Percentiles rank a stretch among this genome's conserved stretches.
phyloP scores from a whole-genome alignment of 345 rosid genomes.

The Acer campestre region DNA sequence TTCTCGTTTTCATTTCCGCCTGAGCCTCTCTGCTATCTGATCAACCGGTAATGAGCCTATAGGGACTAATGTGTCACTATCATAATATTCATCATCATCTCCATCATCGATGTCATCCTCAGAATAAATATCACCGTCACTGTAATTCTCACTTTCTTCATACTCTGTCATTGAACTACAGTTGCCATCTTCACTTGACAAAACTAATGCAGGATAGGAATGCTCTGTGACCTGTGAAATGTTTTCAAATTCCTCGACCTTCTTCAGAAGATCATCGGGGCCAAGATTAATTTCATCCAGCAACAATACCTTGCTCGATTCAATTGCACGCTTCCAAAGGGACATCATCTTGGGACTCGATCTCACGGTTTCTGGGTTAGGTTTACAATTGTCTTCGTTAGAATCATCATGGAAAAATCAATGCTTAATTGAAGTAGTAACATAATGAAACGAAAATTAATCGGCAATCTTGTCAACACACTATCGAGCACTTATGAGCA shows the following conservation, averaged over 20 bases:
- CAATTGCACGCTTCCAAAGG: constrained; percentile 71
- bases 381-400: constrained; percentile 14
- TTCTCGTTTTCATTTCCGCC: constrained; percentile 19
- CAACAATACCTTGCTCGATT: constrained; percentile 66
- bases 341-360: constrained; percentile 86
- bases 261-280: constrained; percentile 70
- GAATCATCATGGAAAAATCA: background rate
- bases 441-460: background rate
- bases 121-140: constrained; percentile 27
- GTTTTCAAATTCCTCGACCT: constrained; percentile 74
- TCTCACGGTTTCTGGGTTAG: constrained; percentile 31
- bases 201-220: constrained; percentile 64
- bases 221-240: constrained; percentile 74
- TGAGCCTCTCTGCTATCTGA: constrained; percentile 49
- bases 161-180: constrained; percentile 28
- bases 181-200: constrained; percentile 37
- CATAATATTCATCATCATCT: constrained; percentile 26
- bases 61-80: constrained; percentile 35
- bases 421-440: background rate
- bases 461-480: background rate
- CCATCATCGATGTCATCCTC: constrained; percentile 38
- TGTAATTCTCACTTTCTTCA: constrained; percentile 26
- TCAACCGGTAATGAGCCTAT: constrained; percentile 71
- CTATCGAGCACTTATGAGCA: background rate
- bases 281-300: constrained; percentile 54